Evolutionary conservation across 2,329 filamentous ascomycete species (phyloP), one percentile per base, ranked within the genome.

Genomic region (Apiospora koreana): DNA sequence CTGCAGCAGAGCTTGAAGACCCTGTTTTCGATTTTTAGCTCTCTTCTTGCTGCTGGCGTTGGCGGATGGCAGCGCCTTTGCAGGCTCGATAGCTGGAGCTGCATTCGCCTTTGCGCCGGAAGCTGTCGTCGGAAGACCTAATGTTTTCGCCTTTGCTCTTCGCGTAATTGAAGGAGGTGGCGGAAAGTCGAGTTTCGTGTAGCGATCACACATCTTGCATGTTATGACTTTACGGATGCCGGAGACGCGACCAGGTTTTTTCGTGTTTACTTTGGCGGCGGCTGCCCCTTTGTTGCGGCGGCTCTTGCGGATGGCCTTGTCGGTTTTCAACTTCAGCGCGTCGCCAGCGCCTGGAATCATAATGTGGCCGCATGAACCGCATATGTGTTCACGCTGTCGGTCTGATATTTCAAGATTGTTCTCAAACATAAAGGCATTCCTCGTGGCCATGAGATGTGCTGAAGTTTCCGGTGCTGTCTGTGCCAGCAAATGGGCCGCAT

Each of bases 11-110:
- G 90, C 89, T 77, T 91, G 88, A n/a, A 93, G 81, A 1, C 89
- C 89, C 43, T 88, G 87, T 79, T 92, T 93, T 71, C 89, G 84
- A 72, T 83, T 87, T 80, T 90, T 92, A 42, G 90, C 88, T 67
- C 89, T 84, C 81, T 91, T 91, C 80, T 89, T 91, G 81, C 88
- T 91, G 80, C 81, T 88, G 9, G 87, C 85, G 76, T 88, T 90
- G 43, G 85, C 81, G 1, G 84, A 82, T 21, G 74, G 64, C 50
- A 78, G 79, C 3, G 72, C 68, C 71, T 75, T 71, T 79, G 75
- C 76, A 83, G 68, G 79, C 14, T 69, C 48, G 31, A 68, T 54
- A 62, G 71, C 58, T 38, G 50, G 41, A 12, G 64, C 23, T 6
- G 65, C 54, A 23, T 81, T 72, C 25, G 65, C 12, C 64, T 46